Base-by-base conservation (phyloP, 2,329 filamentous ascomycete genomes). In the Trichoderma polysporum region DNA sequence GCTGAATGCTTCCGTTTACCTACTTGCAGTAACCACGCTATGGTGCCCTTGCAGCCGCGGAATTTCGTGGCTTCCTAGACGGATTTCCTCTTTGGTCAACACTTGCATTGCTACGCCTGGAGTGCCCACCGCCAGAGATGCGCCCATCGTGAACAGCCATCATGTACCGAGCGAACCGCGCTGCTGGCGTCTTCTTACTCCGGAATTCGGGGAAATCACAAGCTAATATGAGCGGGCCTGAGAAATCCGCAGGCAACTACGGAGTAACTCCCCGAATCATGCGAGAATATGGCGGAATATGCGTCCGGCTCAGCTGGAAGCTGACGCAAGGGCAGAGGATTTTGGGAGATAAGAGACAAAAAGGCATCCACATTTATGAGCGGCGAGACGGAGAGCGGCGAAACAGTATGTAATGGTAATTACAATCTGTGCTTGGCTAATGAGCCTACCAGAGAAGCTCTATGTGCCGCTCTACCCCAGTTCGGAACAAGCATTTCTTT, bases 51-150 rank as follows among this genome's bases (percentile, higher is more conserved):
- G 19, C 31, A 29, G 37, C 37, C 50, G 52, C 62, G 41, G 39
- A 57, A 65, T 49, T 39, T 50, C 25, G 52, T 27, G n/a, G n/a
- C 37, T 25, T 49, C 15, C 9, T 54, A 67, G 65, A 67, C 65
- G 65, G 59, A 37, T 67, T 67, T 67, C 65, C 65, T n/a, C 39
- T 67, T 67, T 50, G 27, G 65, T 67, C 60, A 27, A 17, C 29
- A 27, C 49, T 33, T 41, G 37, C 60, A 53, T 45, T 19, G 29
- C 49, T 25, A 37, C 52, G 50, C 52, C 59, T 49, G 35, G n/a
- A 47, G 19, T 27, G 19, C 17, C 35, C 58, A 56, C 39, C 29
- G 27, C 33, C 25, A 27, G 35, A 53, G 49, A 54, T 29, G 25
- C 22, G 27, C 19, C 57, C 41, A 53, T 41, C 45, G 17, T 19